Conservation (phyloP, 1,139 yeast species). For the Debaryomyces psychrophilus region DNA sequence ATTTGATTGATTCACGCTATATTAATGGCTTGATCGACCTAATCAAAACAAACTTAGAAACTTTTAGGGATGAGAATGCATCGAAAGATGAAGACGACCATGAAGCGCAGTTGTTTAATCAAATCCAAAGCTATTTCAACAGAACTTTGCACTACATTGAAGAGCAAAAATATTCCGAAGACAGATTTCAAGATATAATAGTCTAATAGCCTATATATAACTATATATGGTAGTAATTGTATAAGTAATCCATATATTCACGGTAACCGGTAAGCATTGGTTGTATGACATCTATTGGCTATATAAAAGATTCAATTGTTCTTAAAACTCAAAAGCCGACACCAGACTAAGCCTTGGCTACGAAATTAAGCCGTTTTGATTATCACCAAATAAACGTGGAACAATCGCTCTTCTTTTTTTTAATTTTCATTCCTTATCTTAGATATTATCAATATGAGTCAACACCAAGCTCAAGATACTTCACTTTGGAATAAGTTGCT, state of each 20-base stretch:
- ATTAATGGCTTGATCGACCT: constrained; percentile 86
- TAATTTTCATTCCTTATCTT: constrained; percentile 2
- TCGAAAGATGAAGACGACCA: constrained; percentile 35
- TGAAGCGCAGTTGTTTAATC: constrained; percentile 38
- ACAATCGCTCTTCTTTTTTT: background rate
- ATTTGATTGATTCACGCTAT: constrained; percentile 68
- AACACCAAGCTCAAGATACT: constrained; percentile 20
- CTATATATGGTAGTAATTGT: background rate
- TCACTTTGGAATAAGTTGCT: constrained; percentile 26
- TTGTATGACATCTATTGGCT: background rate
- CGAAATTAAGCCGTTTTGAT: constrained; percentile 1
- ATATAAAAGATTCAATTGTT: background rate
- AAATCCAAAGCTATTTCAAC: constrained; percentile 49
- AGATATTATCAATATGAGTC: constrained; percentile 19
- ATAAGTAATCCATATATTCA: background rate
- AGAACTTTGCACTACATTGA: constrained; percentile 69
- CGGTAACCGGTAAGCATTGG: background rate
- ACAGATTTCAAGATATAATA: constrained; percentile 53
- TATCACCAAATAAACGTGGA: background rate
- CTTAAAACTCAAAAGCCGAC: background rate
- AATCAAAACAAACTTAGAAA: constrained; percentile 73
- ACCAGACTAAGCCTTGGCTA: constrained; percentile 4
- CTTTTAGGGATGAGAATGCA: constrained; percentile 39
- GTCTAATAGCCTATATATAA: constrained; percentile 14
- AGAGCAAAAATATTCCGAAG: constrained; percentile 67